Conservation (phyloP, 495 filamentous ascomycete species). For the Saxophila tyrrhenica region DNA sequence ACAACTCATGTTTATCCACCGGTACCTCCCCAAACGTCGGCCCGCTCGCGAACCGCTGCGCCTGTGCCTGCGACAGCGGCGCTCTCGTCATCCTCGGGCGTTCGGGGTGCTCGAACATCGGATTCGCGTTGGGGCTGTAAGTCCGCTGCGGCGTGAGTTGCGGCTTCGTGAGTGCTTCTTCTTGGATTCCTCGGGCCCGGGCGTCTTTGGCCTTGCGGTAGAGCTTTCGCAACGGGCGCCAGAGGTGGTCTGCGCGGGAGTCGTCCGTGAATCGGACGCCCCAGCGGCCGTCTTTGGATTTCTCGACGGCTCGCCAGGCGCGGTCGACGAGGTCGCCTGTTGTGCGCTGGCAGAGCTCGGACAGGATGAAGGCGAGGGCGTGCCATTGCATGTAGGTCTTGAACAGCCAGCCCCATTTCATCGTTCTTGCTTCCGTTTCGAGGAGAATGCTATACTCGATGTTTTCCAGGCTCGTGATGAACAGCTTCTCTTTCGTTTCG, state of each 20-base stretch:
- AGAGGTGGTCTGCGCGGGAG: slow-evolving; percentile 52
- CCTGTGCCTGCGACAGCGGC: slow-evolving; percentile 17
- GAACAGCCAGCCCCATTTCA: slow-evolving; percentile 72
- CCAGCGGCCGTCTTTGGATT: slow-evolving; percentile 25
- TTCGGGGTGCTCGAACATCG: slow-evolving; percentile 16
- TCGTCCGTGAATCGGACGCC: slow-evolving; percentile 38
- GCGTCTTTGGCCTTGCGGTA: slow-evolving; percentile 53
- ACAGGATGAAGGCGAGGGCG: slow-evolving; percentile 61
- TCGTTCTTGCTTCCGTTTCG: slow-evolving; percentile 46
- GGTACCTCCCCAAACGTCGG: slow-evolving; percentile 15
- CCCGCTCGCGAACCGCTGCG: slow-evolving; percentile 7
- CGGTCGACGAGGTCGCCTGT: slow-evolving; percentile 60
- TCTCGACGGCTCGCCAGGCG: slow-evolving; percentile 67
- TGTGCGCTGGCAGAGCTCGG: slow-evolving; percentile 66
- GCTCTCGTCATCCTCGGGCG: slow-evolving; percentile 7
- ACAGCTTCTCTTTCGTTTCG: slow-evolving; percentile 58
- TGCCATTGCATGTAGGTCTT: slow-evolving; percentile 75
- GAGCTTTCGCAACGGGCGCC: slow-evolving; percentile 61
- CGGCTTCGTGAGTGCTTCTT: slow-evolving; percentile 9
- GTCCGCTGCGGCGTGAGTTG: not conserved
- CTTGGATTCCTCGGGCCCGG: slow-evolving; percentile 35
- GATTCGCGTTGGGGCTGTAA: slow-evolving; percentile 18
- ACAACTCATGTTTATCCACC: slow-evolving; percentile 15
- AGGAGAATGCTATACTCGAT: slow-evolving; percentile 61
- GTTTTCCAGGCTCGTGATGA: slow-evolving; percentile 62